Percentiles rank a stretch among this genome's conserved stretches.
Evolutionary conservation across 768 basidiomycete genomes (phyloP).

Genomic region (Suillus spraguei): DNA sequence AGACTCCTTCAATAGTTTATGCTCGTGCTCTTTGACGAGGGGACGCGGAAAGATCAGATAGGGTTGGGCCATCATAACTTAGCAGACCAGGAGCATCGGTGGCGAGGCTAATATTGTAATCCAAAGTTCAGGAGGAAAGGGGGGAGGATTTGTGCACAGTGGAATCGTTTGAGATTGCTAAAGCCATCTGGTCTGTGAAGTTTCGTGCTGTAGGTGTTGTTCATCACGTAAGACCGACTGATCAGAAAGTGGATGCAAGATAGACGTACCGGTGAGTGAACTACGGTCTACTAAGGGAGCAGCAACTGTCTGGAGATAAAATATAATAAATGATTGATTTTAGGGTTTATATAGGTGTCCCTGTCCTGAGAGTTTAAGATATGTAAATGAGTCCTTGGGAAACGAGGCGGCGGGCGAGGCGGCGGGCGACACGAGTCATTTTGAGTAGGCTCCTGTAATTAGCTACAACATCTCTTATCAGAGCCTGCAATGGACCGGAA

Average conservation of each 20-base stretch:
- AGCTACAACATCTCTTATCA: not conserved
- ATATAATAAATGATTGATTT: conserved; percentile 3
- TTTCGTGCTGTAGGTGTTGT: not conserved
- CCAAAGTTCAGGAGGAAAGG: conserved; percentile 33
- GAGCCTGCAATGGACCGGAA: not conserved
- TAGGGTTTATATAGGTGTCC: conserved; percentile 14
- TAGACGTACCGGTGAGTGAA: not conserved
- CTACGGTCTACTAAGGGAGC: not conserved
- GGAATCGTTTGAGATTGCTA: conserved; percentile 4
- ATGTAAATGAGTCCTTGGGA: conserved; percentile 3
- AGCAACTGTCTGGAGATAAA: conserved; percentile 2
- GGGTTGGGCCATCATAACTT: conserved; percentile 13
- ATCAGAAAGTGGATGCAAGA: not conserved
- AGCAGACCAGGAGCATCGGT: conserved; percentile 19
- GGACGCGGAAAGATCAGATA: conserved; percentile 23
- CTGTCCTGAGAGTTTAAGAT: conserved; percentile 20
- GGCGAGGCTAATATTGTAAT: conserved; percentile 27
- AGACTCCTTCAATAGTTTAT: conserved; percentile 20
- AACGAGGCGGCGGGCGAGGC: no score
- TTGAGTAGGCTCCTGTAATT: not conserved
- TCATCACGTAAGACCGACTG: not conserved
- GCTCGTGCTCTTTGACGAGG: conserved; percentile 22
- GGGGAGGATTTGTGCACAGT: not conserved
- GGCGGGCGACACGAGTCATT: not conserved
- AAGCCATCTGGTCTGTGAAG: conserved; percentile 16